Evolutionary conservation across 2,329 filamentous ascomycete genomes (phyloP).

Genomic region (Hymenoscyphus occultus): DNA sequence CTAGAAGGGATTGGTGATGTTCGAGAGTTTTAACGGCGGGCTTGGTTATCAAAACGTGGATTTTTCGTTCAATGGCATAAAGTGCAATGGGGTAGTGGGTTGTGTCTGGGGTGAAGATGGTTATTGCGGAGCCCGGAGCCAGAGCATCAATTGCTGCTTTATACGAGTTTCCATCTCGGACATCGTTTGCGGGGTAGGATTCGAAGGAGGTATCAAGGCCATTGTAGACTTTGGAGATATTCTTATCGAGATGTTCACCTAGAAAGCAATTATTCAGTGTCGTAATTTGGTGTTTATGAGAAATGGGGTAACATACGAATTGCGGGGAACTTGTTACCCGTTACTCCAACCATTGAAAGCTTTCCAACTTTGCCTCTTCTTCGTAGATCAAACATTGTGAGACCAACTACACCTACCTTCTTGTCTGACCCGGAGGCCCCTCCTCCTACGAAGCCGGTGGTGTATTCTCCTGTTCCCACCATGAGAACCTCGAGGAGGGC

Average conservation of each 20-base stretch:
- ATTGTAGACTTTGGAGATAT: constrained; percentile 87
- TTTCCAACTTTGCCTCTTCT: constrained; percentile 83
- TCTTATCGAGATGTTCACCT: constrained; percentile 82
- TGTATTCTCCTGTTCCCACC: constrained; percentile 87
- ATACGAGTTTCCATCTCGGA: constrained; percentile 76
- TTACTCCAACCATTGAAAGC: constrained; percentile 85
- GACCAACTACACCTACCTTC: constrained; percentile 89
- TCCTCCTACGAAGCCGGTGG: constrained; percentile 86
- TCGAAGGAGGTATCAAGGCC: constrained; percentile 81
- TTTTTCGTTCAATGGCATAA: constrained; percentile 82
- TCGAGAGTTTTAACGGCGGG: constrained; percentile 82
- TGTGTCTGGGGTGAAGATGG: constrained; percentile 92
- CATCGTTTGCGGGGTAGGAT: constrained; percentile 74
- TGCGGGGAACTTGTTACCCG: constrained; percentile 84
- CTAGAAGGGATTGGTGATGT: constrained; percentile 75
- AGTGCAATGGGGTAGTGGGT: constrained; percentile 90
- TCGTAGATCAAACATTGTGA: constrained; percentile 86
- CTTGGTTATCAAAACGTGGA: constrained; percentile 93
- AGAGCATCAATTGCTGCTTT: constrained; percentile 84
- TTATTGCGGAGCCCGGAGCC: constrained; percentile 80
- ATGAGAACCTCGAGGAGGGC: constrained; percentile 36
- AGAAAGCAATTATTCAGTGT: constrained; percentile 10
- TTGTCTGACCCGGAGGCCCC: constrained; percentile 87
- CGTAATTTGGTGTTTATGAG: constrained; percentile 5
- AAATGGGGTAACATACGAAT: constrained; percentile 60